Conservation (phyloP, 2,329 filamentous ascomycete genomes). For the Rhynchosporium secalis region DNA sequence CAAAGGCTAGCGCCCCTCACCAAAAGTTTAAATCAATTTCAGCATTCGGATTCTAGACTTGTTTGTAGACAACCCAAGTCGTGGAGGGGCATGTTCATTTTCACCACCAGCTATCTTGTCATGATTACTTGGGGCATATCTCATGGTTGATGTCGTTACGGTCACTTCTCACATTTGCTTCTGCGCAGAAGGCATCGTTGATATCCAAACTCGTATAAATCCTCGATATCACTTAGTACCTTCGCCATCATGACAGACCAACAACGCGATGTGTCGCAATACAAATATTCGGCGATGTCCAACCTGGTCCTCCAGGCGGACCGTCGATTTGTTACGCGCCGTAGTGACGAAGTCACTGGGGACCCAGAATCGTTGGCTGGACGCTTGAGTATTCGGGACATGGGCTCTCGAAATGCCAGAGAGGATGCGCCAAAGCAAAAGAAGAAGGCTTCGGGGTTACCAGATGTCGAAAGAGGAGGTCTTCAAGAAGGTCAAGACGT, state of each 20-base stretch:
- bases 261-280: conserved; percentile 85
- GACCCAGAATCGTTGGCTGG: conserved; percentile 97
- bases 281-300: conserved; percentile 99
- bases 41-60: background rate
- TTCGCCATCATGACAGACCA: conserved; percentile 65
- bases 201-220: background rate
- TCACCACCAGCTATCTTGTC: conserved; percentile 9
- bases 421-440: conserved; percentile 80
- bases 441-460: conserved; percentile 64
- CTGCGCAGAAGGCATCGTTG: background rate
- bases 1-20: background rate
- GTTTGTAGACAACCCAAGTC: background rate
- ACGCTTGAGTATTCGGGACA: conserved; percentile 88
- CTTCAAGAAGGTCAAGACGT: conserved; percentile 82
- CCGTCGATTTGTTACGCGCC: conserved; percentile 88
- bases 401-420: conserved; percentile 82
- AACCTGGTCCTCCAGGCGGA: conserved; percentile 99
- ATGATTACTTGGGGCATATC: conserved; percentile 16
- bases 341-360: conserved; percentile 91
- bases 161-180: conserved; percentile 9
- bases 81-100: conserved; percentile 16
- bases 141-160: conserved; percentile 7
- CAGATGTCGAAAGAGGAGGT: conserved; percentile 71
- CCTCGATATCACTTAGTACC: conserved; percentile 19
- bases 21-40: conserved; percentile 1